phyloP scores from a whole-genome alignment of 805 yeast species.

The Barnettozyma pratensis region DNA sequence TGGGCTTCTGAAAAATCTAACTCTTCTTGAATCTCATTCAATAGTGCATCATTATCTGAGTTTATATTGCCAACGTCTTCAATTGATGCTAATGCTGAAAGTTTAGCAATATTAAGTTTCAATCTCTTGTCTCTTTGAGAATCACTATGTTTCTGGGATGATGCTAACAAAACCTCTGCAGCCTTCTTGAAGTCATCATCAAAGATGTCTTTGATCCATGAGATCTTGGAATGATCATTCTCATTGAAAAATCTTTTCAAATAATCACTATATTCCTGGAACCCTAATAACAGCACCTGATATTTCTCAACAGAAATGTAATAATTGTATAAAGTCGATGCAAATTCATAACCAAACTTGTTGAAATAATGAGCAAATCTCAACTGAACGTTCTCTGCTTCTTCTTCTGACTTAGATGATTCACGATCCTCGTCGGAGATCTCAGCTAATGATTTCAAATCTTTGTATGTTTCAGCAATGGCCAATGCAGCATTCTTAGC shows the following conservation, averaged over 20 bases:
- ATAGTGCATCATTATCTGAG: slow-evolving; percentile 13
- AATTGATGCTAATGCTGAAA: slow-evolving; percentile 47
- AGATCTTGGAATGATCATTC: slow-evolving; percentile 44
- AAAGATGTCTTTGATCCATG: slow-evolving; percentile 69
- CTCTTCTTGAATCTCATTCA: slow-evolving; percentile 45
- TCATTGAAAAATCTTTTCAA: slow-evolving; percentile 49
- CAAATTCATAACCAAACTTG: slow-evolving; percentile 65
- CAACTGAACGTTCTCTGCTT: slow-evolving; percentile 12
- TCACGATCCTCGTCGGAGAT: slow-evolving; percentile 43
- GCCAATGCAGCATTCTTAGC: slow-evolving; percentile 49
- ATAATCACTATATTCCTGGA: slow-evolving; percentile 45
- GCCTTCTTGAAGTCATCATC: slow-evolving; percentile 48
- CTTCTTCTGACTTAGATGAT: slow-evolving; percentile 14
- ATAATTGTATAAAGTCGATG: slow-evolving; percentile 53
- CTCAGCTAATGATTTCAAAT: slow-evolving; percentile 57
- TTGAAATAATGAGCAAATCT: slow-evolving; percentile 49
- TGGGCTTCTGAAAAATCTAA: slow-evolving; percentile 48
- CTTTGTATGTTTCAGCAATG: slow-evolving; percentile 62
- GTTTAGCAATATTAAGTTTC: slow-evolving; percentile 67
- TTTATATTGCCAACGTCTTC: slow-evolving; percentile 13
- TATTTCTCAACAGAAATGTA: slow-evolving; percentile 50
- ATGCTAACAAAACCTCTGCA: slow-evolving; percentile 38
- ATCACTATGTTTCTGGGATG: slow-evolving; percentile 38
- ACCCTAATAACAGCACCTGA: slow-evolving; percentile 49
- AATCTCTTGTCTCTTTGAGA: slow-evolving; percentile 43